A percentile compares a stretch with the other conserved stretches of the same genome.
Evolutionary conservation across 1,284 basidiomycete genomes (phyloP).

Genomic region (Ceratobasidium sp.): DNA sequence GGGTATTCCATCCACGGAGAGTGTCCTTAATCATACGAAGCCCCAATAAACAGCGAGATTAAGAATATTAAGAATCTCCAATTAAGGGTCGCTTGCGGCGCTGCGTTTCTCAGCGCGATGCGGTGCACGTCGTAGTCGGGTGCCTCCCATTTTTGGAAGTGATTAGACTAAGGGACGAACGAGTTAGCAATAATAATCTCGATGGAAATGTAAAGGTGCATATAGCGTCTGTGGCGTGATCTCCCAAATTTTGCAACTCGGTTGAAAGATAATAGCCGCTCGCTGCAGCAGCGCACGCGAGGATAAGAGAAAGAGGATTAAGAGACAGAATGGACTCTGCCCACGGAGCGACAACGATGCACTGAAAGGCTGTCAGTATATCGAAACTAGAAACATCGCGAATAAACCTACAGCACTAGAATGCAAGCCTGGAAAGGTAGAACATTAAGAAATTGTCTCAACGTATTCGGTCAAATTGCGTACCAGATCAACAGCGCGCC

Average conservation of each 20-base stretch:
- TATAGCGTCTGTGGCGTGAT: slow-evolving; percentile 17
- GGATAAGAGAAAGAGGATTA: not conserved
- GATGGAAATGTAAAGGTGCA: not conserved
- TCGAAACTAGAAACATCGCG: not conserved
- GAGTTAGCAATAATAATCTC: not conserved
- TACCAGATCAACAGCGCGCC: slow-evolving; percentile 8
- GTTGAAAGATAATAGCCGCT: not conserved
- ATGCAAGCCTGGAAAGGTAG: slow-evolving; percentile 16
- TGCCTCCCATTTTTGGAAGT: slow-evolving; percentile 21
- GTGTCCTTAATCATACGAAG: too few species aligned
- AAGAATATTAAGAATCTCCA: slow-evolving; percentile 3
- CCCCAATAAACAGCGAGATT: not conserved
- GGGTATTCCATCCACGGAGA: too few species aligned
- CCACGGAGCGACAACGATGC: not conserved
- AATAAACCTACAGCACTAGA: slow-evolving; percentile 16
- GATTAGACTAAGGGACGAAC: not conserved
- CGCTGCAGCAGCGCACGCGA: not conserved
- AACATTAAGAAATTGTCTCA: too few species aligned
- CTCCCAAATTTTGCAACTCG: slow-evolving; percentile 20
- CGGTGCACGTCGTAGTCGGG: not conserved
- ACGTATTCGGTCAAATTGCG: too few species aligned
- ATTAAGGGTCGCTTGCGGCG: not conserved
- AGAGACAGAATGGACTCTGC: not conserved
- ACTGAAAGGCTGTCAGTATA: not conserved
- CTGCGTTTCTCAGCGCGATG: slow-evolving; percentile 6